phyloP scores from a whole-genome alignment of 2,329 filamentous ascomycete genomes.

The Verticillium dahliae region DNA sequence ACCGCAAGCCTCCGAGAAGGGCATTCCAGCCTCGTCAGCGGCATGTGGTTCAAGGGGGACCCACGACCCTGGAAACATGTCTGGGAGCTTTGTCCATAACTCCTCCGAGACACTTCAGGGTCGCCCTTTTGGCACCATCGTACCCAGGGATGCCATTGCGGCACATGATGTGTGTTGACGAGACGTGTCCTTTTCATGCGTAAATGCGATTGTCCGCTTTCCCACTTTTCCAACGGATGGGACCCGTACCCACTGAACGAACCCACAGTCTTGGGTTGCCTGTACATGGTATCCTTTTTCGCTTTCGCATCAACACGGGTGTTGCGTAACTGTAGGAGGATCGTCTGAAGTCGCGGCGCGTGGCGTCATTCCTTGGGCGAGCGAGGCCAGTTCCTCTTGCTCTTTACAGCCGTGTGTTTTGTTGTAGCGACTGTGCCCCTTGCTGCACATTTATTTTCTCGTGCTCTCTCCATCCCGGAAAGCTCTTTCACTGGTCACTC shows the following conservation, averaged over 20 bases:
- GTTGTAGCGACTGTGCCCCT: neutral
- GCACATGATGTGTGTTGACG: constrained; percentile 1
- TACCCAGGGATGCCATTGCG: neutral
- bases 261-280: neutral
- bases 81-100: neutral
- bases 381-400: neutral
- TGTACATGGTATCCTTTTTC: neutral
- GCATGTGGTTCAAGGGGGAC: neutral
- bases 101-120: neutral
- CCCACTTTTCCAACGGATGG: neutral
- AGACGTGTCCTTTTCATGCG: constrained; percentile 2
- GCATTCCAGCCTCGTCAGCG: neutral
- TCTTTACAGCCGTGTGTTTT: neutral
- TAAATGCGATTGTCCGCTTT: neutral
- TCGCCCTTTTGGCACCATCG: neutral
- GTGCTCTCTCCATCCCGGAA: neutral
- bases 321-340: neutral
- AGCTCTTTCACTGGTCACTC: neutral
- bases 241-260: neutral
- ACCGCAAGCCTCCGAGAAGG: neutral
- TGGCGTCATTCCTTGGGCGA: neutral
- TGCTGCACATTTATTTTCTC: neutral
- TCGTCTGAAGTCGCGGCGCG: neutral
- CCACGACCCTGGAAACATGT: neutral
- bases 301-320: neutral